Evolutionary conservation across 495 filamentous ascomycete species (phyloP).

Genomic region (Penicillium riverlandense): DNA sequence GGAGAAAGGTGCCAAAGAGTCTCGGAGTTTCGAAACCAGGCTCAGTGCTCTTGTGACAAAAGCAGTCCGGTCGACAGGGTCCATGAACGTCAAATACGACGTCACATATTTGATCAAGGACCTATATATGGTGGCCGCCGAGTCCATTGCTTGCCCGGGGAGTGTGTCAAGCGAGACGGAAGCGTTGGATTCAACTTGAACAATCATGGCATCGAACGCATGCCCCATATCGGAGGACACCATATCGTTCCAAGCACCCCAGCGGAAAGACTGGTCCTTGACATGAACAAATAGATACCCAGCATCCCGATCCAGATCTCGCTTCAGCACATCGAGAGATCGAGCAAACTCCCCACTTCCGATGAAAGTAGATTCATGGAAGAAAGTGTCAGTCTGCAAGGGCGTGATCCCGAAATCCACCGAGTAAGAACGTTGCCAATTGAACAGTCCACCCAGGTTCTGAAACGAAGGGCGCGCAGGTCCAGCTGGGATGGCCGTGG

Average conservation of each 20-base stretch:
- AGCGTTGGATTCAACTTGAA: conserved; percentile 13
- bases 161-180: background rate
- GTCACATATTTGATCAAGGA: conserved; percentile 42
- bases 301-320: conserved; percentile 25
- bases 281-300: conserved; percentile 32
- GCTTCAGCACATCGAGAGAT: conserved; percentile 31
- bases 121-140: conserved; percentile 15
- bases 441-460: conserved; percentile 35
- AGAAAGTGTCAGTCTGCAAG: conserved; percentile 60
- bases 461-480: conserved; percentile 3
- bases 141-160: background rate
- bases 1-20: conserved; percentile 17
- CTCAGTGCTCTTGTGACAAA: conserved; percentile 27
- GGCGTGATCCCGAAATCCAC: conserved; percentile 68
- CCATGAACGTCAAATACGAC: conserved; percentile 43
- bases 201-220: conserved; percentile 46
- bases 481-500: background rate
- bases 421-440: conserved; percentile 52
- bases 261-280: conserved; percentile 46
- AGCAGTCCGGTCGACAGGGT: conserved; percentile 37
- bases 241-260: conserved; percentile 64
- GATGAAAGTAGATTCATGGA: conserved; percentile 69
- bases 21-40: conserved; percentile 22
- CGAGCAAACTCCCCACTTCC: conserved; percentile 61
- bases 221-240: conserved; percentile 61